Base-by-base conservation (phyloP, 768 basidiomycete genomes). In the Filobasidium floriforme region DNA sequence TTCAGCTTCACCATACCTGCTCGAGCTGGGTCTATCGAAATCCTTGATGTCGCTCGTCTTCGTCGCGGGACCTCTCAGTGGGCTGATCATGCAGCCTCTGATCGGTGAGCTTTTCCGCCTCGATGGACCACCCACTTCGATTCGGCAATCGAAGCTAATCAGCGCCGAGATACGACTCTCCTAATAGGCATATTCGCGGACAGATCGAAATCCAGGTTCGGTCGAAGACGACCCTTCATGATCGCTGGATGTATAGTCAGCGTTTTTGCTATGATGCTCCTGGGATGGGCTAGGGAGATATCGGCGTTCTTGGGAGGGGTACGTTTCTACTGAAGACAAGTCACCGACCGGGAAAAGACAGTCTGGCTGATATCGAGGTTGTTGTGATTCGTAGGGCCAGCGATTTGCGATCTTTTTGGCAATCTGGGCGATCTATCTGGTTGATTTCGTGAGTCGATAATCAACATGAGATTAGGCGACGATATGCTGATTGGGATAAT, bases 11-110 rank as follows among this genome's bases (percentile, higher is more conserved):
- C 93, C 92, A 0, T 97, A 94, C 78, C 83, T 97, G 1, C 82
- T 92, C 62, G 90, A 90, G 0, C 85, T 96, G 0, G 93, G 93
- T 15, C 80, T 96, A 14, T 85, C 88, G 1, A 94, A 91, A 78
- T 87, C 89, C 1, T 82, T 83, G 67, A 90, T 96, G 86, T 88
- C 92, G 0, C 82, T 90, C 24, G 93, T 96, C 12, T 92, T 98
- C 76, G 83, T 94, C 54, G 93, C 93, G 1, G 93, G 92, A 0
- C 93, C 91, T 1, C 80, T 93, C 7, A 90, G 89, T 0, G 93
- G 92, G 1, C 83, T 98, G 24, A 81, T 97, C 55, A 88, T 94
- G 70, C 93, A 97, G 74, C 94, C 92, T 0, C 76, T 93, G 51
- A 90, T 94, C 71, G 89, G 90, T 85, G 5, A 57, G 54, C 24